Evolutionary conservation across 208 protist species (phyloP).

Genomic region (Crithidia fasciculata): DNA sequence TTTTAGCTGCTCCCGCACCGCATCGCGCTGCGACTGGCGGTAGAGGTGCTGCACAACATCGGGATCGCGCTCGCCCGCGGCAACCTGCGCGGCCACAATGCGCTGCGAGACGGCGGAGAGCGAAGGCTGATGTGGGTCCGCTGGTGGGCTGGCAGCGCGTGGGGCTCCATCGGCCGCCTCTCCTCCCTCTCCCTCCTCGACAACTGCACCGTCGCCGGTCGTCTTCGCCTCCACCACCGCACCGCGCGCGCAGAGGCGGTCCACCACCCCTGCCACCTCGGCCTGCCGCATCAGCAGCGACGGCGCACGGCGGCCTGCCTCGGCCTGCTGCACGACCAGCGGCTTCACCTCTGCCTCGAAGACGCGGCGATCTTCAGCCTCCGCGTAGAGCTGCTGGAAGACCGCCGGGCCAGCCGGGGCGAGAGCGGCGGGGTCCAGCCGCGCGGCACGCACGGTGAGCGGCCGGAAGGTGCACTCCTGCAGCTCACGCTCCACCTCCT

Average conservation of each 20-base stretch:
- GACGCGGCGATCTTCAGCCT: constrained; percentile 55
- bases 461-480: constrained; percentile 85
- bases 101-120: constrained; percentile 54
- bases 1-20: constrained; percentile 16
- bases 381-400: constrained; percentile 66
- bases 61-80: constrained; percentile 44
- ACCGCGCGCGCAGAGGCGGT: constrained; percentile 60
- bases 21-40: constrained; percentile 23
- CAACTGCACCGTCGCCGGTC: neutral
- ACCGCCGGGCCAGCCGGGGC: constrained; percentile 30
- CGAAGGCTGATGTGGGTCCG: constrained; percentile 37
- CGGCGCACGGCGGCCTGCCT: constrained; percentile 30
- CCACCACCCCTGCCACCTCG: constrained; percentile 62
- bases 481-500: constrained; percentile 67
- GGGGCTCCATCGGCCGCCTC: neutral
- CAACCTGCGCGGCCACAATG: constrained; percentile 62
- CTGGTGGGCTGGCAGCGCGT: neutral
- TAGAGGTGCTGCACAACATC: constrained; percentile 52
- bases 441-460: constrained; percentile 61
- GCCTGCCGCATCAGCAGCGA: constrained; percentile 27
- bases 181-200: neutral
- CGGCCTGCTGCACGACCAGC: constrained; percentile 62
- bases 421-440: constrained; percentile 39
- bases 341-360: constrained; percentile 62
- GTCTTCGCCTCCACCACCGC: constrained; percentile 22